Conservation (phyloP, 768 basidiomycete species). For the Mycena leptocephala region DNA sequence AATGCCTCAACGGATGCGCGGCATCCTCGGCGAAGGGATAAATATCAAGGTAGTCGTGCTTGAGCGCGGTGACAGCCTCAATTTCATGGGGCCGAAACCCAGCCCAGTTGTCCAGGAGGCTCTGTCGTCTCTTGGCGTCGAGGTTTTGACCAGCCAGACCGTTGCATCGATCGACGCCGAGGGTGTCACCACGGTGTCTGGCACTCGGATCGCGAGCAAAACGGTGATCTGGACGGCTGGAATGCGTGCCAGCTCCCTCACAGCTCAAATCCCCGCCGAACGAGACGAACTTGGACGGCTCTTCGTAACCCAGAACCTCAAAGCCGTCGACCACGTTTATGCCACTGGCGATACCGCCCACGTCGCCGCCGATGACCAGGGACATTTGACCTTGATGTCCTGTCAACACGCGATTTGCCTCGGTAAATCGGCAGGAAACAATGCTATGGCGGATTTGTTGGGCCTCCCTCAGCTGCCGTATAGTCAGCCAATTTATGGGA, state of each 20-base stretch:
- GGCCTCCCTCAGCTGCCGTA: conserved; percentile 30
- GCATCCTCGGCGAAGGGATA: conserved; percentile 33
- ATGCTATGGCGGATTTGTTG: conserved; percentile 39
- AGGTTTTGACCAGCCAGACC: conserved; percentile 31
- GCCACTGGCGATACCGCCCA: conserved; percentile 38
- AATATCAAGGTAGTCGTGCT: conserved; percentile 35
- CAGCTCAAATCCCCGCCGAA: conserved; percentile 37
- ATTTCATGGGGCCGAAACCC: conserved; percentile 35
- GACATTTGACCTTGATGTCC: conserved; percentile 34
- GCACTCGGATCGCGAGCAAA: conserved; percentile 34
- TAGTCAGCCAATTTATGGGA: conserved; percentile 37
- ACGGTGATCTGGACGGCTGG: conserved; percentile 44
- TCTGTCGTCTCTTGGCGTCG: conserved; percentile 29
- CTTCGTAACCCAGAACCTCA: conserved; percentile 28
- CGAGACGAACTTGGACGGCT: conserved; percentile 37
- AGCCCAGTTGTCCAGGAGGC: conserved; percentile 33
- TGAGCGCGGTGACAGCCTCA: conserved; percentile 26
- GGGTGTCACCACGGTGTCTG: conserved; percentile 35
- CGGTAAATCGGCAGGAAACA: conserved; percentile 33
- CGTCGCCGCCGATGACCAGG: conserved; percentile 37
- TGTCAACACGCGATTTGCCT: conserved; percentile 38
- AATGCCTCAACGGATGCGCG: conserved; percentile 36
- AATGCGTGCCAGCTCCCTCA: conserved; percentile 38
- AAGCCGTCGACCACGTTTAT: conserved; percentile 33
- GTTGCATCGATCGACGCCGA: conserved; percentile 36